Conservation (phyloP, 164 flowering plant species). For the Nelumbo lutea region DNA sequence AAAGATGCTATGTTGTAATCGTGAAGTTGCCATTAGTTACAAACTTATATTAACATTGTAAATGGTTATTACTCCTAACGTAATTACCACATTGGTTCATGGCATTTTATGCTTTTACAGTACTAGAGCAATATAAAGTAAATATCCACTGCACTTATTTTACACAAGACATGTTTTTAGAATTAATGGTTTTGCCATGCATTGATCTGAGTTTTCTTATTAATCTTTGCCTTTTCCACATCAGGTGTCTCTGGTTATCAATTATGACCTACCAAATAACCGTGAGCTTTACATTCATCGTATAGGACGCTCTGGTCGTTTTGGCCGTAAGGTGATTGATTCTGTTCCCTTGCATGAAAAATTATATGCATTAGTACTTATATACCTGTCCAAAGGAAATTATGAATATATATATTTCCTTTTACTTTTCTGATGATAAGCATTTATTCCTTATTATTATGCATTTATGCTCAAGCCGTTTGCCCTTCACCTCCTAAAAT, state of each 20-base stretch:
- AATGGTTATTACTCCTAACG: too few relatives aligned
- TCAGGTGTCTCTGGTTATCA: constrained; percentile 93
- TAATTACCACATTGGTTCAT: too few relatives aligned
- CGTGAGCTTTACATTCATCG: constrained; percentile 97
- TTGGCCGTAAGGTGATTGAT: constrained; percentile 86
- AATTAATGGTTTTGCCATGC: too few relatives aligned
- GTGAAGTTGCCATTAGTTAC: too few relatives aligned
- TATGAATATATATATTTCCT: not conserved
- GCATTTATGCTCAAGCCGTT: too few relatives aligned
- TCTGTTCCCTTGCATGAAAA: not conserved
- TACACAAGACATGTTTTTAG: too few relatives aligned
- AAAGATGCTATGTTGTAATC: too few relatives aligned
- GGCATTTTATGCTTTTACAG: too few relatives aligned
- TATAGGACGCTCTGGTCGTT: constrained; percentile 98
- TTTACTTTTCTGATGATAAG: not conserved
- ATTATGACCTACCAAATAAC: constrained; percentile 96
- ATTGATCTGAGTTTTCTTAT: not conserved
- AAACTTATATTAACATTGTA: too few relatives aligned
- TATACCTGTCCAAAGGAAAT: not conserved
- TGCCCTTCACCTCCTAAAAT: too few relatives aligned
- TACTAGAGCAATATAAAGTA: too few relatives aligned
- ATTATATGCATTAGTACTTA: not conserved
- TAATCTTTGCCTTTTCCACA: not conserved
- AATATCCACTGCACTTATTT: too few relatives aligned
- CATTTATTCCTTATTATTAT: not conserved